Conservation (phyloP, 805 yeast species). For the Candida coquimbonensis region DNA sequence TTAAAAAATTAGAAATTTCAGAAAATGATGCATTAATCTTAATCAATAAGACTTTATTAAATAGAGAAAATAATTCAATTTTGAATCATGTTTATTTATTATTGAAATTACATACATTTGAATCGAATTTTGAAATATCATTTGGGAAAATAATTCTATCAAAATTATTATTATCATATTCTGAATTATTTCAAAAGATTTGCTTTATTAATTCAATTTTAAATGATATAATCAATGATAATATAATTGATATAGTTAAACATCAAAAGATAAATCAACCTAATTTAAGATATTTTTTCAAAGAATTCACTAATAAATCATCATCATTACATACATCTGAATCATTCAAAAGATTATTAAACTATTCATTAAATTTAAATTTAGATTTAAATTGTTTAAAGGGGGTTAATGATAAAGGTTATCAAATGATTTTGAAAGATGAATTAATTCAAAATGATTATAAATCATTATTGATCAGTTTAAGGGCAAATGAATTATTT, state of each 20-base stretch:
- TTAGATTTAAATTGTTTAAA: constrained; percentile 16
- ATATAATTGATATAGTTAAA: constrained; percentile 17
- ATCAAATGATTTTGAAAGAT: constrained; percentile 19
- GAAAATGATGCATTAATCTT: constrained; percentile 14
- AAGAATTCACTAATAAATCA: constrained; percentile 15
- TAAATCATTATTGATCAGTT: constrained; percentile 16
- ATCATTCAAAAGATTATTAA: constrained; percentile 21
- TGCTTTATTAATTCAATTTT: constrained; percentile 9
- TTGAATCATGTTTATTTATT: constrained; percentile 10
- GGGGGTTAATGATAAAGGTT: constrained; percentile 22
- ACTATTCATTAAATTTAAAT: constrained; percentile 12
- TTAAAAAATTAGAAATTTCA: constrained; percentile 7
- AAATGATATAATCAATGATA: constrained; percentile 9
- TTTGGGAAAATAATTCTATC: constrained; percentile 19
- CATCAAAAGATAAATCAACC: constrained; percentile 16
- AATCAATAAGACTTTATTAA: constrained; percentile 14
- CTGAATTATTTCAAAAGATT: constrained; percentile 10
- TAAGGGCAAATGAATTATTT: constrained; percentile 26
- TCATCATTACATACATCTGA: constrained; percentile 12
- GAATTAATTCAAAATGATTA: constrained; percentile 18
- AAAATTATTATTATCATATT: constrained; percentile 16
- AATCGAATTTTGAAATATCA: constrained; percentile 19
- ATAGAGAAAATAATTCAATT: constrained; percentile 1
- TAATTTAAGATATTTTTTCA: constrained; percentile 19
- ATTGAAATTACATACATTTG: constrained; percentile 14